Evolutionary conservation across 345 rosid genomes (phyloP), one percentile per base, ranked within the genome.

Genomic region (Brassica napus): DNA sequence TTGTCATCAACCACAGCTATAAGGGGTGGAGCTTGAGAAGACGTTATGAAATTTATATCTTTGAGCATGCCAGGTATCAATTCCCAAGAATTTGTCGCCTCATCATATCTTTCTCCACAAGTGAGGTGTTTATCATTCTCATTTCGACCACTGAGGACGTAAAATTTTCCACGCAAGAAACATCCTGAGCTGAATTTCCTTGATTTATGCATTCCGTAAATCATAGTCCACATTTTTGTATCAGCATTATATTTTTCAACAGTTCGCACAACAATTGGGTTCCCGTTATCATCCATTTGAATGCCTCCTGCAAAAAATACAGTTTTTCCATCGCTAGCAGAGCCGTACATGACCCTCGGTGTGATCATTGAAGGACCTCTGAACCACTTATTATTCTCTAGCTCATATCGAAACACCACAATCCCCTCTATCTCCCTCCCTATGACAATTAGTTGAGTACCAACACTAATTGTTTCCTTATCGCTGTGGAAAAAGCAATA

Each of bases 261-360:
- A 3, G 85, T 74, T 21, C 78, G 85, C 79, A 88, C 82, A 55
- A 87, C 86, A 49, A 63, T 80, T 11, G 0, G 5, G 0, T 67
- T 61, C 7, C 81, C 47, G 0, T 68, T 84, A 6, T 76, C 72
- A 18, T 65, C 74, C 1, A 84, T 83, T 28, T 10, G 54, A 16
- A 64, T 0, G 62, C 95, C 95, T 52, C 97, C 95, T 1, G 97
- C 91, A 55, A 90, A 88, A 71, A 82, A 85, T 39, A 88, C 92
- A 8, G 68, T 71, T 18, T 82, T 37, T 14, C 93, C 93, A 42
- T 83, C 84, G 12, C 86, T 86, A 4, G 92, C 90, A 0, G 95
- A 92, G 1, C 88, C 95, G 8, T 86, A 89, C 79, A 90, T 59
- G 72, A 89, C 79, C 75, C 95, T 23, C 24, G 24, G 24, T 23